Conservation (phyloP, 2,329 filamentous ascomycete species). For the Arthrobotrys megalospora region DNA sequence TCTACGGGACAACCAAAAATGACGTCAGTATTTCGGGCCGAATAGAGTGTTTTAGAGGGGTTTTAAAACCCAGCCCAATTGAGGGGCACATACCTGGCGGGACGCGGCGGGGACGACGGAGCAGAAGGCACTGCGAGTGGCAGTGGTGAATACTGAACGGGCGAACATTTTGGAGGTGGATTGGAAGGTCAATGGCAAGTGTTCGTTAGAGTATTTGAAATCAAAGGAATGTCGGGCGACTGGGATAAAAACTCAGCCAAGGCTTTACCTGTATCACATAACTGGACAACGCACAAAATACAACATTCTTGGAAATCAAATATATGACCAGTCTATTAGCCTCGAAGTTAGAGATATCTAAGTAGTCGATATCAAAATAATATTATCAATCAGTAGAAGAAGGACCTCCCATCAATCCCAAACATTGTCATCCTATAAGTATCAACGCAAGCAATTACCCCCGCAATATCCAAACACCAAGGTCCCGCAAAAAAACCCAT, state of each 20-base stretch:
- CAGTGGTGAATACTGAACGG: slow-evolving; percentile 50
- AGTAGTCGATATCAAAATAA: neutral
- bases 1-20: slow-evolving; percentile 40
- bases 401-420: neutral
- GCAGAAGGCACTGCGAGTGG: slow-evolving; percentile 45
- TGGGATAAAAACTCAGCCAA: slow-evolving; percentile 27
- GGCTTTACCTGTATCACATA: slow-evolving; percentile 44
- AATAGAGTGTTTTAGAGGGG: slow-evolving; percentile 2
- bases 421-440: slow-evolving; percentile 11
- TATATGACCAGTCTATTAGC: too few relatives aligned
- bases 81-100: slow-evolving; percentile 31
- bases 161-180: slow-evolving; percentile 52
- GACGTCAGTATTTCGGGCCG: slow-evolving; percentile 43
- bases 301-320: slow-evolving; percentile 40
- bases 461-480: slow-evolving; percentile 1
- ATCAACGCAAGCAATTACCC: slow-evolving; percentile 12
- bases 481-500: neutral
- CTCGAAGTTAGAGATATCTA: neutral
- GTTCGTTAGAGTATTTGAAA: slow-evolving; percentile 15
- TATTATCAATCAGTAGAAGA: neutral
- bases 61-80: too few relatives aligned
- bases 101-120: slow-evolving; percentile 41
- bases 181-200: neutral
- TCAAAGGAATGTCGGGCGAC: slow-evolving; percentile 9
- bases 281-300: slow-evolving; percentile 48